A percentile compares a stretch with the other conserved stretches of the same genome.
These are phyloP conservation scores for Colletotrichum sp. DNA, from an alignment of 2,329 filamentous ascomycete species.

Conservation along the genomic window DNA sequence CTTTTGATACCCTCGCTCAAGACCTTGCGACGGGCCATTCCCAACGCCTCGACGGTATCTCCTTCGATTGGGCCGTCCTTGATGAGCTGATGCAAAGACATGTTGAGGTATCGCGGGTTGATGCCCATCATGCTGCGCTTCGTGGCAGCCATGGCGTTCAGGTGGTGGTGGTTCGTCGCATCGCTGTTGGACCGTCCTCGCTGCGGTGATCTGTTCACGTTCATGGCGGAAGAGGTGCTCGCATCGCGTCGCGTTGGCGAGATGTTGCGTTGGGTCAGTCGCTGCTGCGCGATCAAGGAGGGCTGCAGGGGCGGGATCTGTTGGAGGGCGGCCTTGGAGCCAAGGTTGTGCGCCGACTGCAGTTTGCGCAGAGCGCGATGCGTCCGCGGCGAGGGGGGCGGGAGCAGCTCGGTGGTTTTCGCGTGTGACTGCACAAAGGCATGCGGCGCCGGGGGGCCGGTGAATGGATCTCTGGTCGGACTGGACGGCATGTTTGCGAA, in stretches of 20 bases:
- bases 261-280: slow-evolving; percentile 47
- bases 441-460: slow-evolving; percentile 25
- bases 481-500: slow-evolving; percentile 30
- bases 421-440: slow-evolving; percentile 18
- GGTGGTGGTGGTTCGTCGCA: slow-evolving; percentile 52
- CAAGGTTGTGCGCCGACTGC: slow-evolving; percentile 76
- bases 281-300: slow-evolving; percentile 69
- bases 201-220: slow-evolving; percentile 50
- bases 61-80: slow-evolving; percentile 80
- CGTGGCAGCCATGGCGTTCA: slow-evolving; percentile 38
- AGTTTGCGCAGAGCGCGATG: slow-evolving; percentile 74
- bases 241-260: slow-evolving; percentile 19
- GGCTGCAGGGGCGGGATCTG: slow-evolving; percentile 35
- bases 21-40: slow-evolving; percentile 75
- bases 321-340: slow-evolving; percentile 54
- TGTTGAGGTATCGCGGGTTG: slow-evolving; percentile 51
- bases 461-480: slow-evolving; percentile 30
- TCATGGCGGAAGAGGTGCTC: slow-evolving; percentile 22
- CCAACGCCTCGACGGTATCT: slow-evolving; percentile 65
- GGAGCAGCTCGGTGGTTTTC: slow-evolving; percentile 50
- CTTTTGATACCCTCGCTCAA: slow-evolving; percentile 78
- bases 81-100: slow-evolving; percentile 76
- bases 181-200: slow-evolving; percentile 77
- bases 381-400: slow-evolving; percentile 66
- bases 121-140: slow-evolving; percentile 34